phyloP scores from a whole-genome alignment of 306 rosid species.

The Sesbania bispinosa region DNA sequence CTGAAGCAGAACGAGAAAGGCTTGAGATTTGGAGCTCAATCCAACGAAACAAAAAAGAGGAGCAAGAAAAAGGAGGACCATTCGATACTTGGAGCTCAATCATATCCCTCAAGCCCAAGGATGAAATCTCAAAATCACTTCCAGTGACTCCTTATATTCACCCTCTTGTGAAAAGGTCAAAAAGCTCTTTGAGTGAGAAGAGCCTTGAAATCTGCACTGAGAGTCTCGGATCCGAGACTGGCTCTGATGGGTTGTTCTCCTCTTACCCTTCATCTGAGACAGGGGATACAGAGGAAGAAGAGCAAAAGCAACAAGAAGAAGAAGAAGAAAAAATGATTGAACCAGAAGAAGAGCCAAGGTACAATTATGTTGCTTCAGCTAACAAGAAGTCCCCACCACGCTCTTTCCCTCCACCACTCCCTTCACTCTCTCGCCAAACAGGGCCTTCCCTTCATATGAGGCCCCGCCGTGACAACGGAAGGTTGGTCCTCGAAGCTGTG shows the following conservation, averaged over 20 bases:
- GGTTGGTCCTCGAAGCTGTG: slow-evolving; percentile 76
- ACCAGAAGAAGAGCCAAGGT: slow-evolving; percentile 26
- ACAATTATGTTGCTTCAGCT: slow-evolving; percentile 12
- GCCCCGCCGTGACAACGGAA: slow-evolving; percentile 68
- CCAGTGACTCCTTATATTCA: slow-evolving; percentile 62
- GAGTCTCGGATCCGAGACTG: slow-evolving; percentile 93
- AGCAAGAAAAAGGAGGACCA: slow-evolving; percentile 26
- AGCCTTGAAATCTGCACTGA: slow-evolving; percentile 88
- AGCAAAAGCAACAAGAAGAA: not conserved
- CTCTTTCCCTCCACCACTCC: slow-evolving; percentile 72
- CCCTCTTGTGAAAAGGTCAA: slow-evolving; percentile 67
- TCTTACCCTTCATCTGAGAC: slow-evolving; percentile 47
- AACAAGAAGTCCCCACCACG: slow-evolving; percentile 33
- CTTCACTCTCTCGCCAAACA: slow-evolving; percentile 43
- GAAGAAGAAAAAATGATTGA: not conserved
- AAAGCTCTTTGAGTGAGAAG: slow-evolving; percentile 48
- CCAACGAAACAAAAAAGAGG: slow-evolving; percentile 33
- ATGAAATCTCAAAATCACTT: slow-evolving; percentile 34
- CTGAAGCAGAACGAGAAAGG: slow-evolving; percentile 29
- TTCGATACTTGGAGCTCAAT: slow-evolving; percentile 60
- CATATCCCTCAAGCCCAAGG: slow-evolving; percentile 37
- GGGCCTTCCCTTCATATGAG: slow-evolving; percentile 55
- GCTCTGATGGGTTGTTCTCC: slow-evolving; percentile 66
- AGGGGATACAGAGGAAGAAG: slow-evolving; percentile 27
- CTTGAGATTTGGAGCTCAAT: slow-evolving; percentile 51